A percentile compares a stretch with the other conserved stretches of the same genome.
These are phyloP conservation scores for Xylaria sp. DNA, from an alignment of 495 filamentous ascomycete species.

Conservation along the genomic window DNA sequence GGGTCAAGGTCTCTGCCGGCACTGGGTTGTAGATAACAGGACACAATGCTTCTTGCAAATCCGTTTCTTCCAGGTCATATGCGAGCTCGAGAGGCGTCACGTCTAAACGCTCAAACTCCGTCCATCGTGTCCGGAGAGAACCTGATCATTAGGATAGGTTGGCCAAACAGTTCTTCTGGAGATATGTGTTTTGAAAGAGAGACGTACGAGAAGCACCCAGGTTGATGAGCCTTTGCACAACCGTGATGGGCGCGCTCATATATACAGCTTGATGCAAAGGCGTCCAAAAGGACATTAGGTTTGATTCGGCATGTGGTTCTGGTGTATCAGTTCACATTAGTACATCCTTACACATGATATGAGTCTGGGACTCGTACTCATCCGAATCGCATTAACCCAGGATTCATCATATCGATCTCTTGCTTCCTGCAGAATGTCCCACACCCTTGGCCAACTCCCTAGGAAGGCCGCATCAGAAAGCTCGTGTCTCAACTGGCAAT, in stretches of 20 bases:
- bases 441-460: background rate
- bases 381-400: background rate
- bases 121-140: background rate
- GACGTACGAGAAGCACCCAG: background rate
- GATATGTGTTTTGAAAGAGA: background rate
- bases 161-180: background rate
- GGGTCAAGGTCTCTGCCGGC: background rate
- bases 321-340: background rate
- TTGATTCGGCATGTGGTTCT: background rate
- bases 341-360: background rate
- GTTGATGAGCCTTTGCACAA: background rate
- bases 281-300: background rate
- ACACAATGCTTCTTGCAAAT: background rate
- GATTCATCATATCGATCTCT: slow-evolving; percentile 1
- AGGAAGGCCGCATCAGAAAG: background rate
- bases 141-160: background rate
- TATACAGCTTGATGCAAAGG: background rate
- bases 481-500: background rate
- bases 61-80: background rate
- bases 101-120: background rate
- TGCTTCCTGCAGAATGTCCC: background rate
- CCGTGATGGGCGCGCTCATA: background rate
- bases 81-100: background rate
- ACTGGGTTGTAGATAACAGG: background rate
- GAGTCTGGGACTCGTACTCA: background rate